Base-by-base conservation (phyloP, 140 eudicot genomes). In the Anethum foeniculum region DNA sequence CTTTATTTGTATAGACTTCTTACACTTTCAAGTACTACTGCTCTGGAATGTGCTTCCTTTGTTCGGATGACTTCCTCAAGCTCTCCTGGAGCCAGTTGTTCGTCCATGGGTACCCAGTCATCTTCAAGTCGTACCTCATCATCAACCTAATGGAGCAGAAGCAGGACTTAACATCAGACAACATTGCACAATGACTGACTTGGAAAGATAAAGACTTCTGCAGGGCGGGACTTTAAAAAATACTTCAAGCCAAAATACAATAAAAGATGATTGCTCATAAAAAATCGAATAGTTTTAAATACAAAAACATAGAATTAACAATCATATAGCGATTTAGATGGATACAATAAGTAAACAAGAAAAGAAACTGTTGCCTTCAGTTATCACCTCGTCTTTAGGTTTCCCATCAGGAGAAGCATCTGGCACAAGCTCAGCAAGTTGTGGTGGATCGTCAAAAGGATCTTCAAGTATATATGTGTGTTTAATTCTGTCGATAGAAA, bases 31-130 rank as follows among this genome's bases (percentile, higher is more conserved):
- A 96, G 97, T 79, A 93, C 97, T 68, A 96, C 98, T 79, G 99
- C 99, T 82, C 99, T 88, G 44, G 99, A 93, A 87, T 90, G 97
- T 72, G 99, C 99, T 84, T 87, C 97, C 85, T 96, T 93, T 43
- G 83, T 87, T 36, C 99, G 97, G 82, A 96, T 65, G 47, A 88
- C 93, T 83, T 93, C 96, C 86, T 91, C 96, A 54, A 93, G 91
- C 85, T 96, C 94, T 75, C 81, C 84, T 28, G 89, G 84, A 78
- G 81, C 90, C 74, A 96, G 82, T 80, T 88, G 87, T 77, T 93
- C 98, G 81, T 93, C 98, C 97, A 93, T 83, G 46, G 99, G 99
- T 60, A 93, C 92, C 99, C 99, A 96, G 81, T 96, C 99, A 79
- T 96, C 98, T 85, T 96, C 99, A 76, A 96, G 96, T 30, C 98